Base-by-base conservation (phyloP, 2,329 filamentous ascomycete species). In the Geosmithia flava region DNA sequence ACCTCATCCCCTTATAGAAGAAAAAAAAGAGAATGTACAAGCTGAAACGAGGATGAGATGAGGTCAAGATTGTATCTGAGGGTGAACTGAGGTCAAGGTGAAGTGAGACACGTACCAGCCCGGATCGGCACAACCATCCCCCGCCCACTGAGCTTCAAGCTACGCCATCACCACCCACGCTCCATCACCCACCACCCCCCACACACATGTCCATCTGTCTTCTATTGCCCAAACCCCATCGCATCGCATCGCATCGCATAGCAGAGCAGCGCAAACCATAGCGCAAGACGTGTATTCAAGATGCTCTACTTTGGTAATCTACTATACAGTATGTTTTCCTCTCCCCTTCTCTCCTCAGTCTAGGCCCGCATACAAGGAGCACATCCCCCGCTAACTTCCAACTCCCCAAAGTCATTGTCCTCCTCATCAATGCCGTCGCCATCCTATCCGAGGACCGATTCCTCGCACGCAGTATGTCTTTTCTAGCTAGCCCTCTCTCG, bases 401-500 rank as follows among this genome's bases (percentile, higher is more conserved):
- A n/a, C 17, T 47, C 15, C 11, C 27, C 20, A 19, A 41, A 64
- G 86, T 91, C 55, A 77, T 81, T 56, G 75, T 95, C 63, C 87
- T 97, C 60, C 78, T 97, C 62, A 82, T 93, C 68, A 98, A 98
- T 68, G 87, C 88, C 55, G 84, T 97, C 62, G 88, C 90, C 53
- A 81, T 96, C 61, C 84, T 97, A 54, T 95, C 88, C 58, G 90
- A 95, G 78, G 89, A 95, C 69, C 85, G 89, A 53, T 95, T 95
- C 67, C 85, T 95, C 55, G 68, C 85, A 69, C 83, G 64, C 56
- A 94, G 66, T 68, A 62, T 54, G 65, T 20, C 10, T n/a, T n/a
- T 19, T 17, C 16, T n/a, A 41, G 6, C 8, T 15, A n/a, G n/a
- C 45, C 29, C 17, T 1, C 20, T 48, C 27, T 23, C n/a, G 37